Evolutionary conservation across 176 grass and related monocot genomes (phyloP), one percentile per base, ranked within the genome.

Genomic region (Thinopyrum elongatum): DNA sequence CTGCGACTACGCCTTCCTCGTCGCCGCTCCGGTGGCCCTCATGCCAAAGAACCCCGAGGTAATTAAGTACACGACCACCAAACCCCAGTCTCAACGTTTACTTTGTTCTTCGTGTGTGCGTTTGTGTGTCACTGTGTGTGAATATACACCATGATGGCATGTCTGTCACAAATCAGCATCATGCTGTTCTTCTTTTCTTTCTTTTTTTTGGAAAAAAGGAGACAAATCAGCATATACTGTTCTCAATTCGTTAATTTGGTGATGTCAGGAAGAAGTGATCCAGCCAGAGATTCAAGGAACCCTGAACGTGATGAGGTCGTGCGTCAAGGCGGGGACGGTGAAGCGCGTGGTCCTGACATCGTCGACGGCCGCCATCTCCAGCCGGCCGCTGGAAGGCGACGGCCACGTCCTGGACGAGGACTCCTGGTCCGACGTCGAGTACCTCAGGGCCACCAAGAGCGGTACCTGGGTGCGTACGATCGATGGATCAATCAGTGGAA

Each of bases 271-370:
- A 55, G 73, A 76, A 11, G 73, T 76, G 73, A 76, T 76, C 46
- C 44, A 76, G 73, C 73, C 73, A 4, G 73, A 46, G 16, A 55
- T 76, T 1, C 26, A 27, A 3, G 73, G 73, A 31, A 76, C 73
- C 15, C 27, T 76, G 8, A 76, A 76, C 27, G 73, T 93, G 19
- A 55, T 98, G 85, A 85, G 82, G 60, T 95, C 95, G 14, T 98
- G 95, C 76, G 65, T 75, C 0, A 93, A 87, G 47, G 87, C 91
- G 0, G 90, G 94, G 7, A 91, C 91, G 41, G 93, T 98, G 30
- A 88, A 82, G 82, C 88, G 95, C 19, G 81, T 95, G 10, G 17
- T 98, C 59, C 83, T 93, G 6, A 98, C 95, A 8, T 98, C 95
- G 2, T 93, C 95, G 64, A 75, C 80, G n/a, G 87, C 87, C 3